Conservation (phyloP, 2,329 filamentous ascomycete species). For the Penicillium sp. region DNA sequence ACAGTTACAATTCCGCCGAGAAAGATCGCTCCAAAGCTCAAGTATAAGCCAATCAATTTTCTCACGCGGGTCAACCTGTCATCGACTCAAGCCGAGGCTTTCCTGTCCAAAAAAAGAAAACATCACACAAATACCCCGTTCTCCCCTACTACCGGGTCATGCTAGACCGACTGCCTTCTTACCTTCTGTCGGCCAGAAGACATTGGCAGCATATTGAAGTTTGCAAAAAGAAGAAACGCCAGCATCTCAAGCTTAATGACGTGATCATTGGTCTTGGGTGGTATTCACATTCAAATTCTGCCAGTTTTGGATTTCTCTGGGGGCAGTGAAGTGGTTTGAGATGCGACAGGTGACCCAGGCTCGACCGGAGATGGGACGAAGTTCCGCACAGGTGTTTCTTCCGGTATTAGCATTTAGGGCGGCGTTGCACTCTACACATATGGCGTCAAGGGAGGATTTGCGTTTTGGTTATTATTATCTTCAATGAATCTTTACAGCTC, state of each 20-base stretch:
- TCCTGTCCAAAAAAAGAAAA: not conserved
- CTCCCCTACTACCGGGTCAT: not conserved
- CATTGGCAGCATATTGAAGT: not conserved
- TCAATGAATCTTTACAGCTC: conserved; percentile 3
- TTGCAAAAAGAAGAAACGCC: not conserved
- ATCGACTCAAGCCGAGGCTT: not conserved
- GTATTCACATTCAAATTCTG: not conserved
- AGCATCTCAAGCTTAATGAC: not conserved
- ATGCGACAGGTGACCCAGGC: not conserved
- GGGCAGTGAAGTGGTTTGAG: not conserved
- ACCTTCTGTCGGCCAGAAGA: not conserved
- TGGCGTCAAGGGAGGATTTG: conserved; percentile 15
- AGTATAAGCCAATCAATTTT: conserved; percentile 14
- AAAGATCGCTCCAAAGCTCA: conserved; percentile 29
- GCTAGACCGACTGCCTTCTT: not conserved
- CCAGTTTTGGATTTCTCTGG: not conserved
- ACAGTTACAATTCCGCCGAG: conserved; percentile 34
- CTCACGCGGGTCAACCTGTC: conserved; percentile 5
- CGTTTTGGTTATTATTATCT: conserved; percentile 4
- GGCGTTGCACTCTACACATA: conserved; percentile 12
- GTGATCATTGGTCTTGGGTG: not conserved
- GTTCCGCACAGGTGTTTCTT: conserved; percentile 1
- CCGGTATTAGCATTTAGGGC: conserved; percentile 11
- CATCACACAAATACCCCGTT: not conserved
- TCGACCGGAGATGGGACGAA: not conserved